Evolutionary conservation across 331 rosid genomes (phyloP).

Genomic region (Cydonia oblonga): DNA sequence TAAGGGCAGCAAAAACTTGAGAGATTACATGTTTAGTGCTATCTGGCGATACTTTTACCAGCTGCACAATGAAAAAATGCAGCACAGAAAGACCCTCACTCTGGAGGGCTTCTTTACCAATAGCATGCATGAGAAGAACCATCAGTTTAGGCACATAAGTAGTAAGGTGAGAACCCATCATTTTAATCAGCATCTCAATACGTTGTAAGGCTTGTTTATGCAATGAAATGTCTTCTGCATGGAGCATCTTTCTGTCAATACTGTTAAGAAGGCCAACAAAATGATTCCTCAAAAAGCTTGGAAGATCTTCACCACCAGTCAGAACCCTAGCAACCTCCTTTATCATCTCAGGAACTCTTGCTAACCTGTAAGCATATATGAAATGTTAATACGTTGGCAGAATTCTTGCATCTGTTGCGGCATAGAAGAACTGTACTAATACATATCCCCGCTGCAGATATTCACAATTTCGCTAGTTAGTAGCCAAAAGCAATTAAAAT

Average conservation of each 20-base stretch:
- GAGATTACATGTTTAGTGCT: conserved; percentile 87
- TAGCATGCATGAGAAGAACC: conserved; percentile 94
- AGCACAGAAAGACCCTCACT: conserved; percentile 77
- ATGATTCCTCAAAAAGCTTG: conserved; percentile 75
- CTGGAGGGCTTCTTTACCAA: conserved; percentile 57
- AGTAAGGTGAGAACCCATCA: conserved; percentile 89
- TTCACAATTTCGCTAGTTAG: conserved; percentile 1
- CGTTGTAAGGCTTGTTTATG: conserved; percentile 76
- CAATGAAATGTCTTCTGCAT: conserved; percentile 55
- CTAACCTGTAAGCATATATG: conserved; percentile 49
- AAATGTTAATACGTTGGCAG: conserved; percentile 7
- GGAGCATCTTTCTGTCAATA: conserved; percentile 90
- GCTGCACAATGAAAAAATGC: conserved; percentile 69
- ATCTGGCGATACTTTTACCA: conserved; percentile 65
- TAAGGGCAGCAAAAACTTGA: conserved; percentile 90
- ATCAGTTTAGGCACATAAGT: conserved; percentile 86
- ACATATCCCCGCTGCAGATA: background rate
- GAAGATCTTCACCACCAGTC: conserved; percentile 76
- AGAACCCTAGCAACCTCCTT: conserved; percentile 81
- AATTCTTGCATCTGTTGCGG: background rate
- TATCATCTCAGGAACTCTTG: conserved; percentile 74
- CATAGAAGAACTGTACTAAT: background rate
- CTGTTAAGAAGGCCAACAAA: conserved; percentile 88
- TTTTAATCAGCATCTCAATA: conserved; percentile 76
- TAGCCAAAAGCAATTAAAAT: background rate